A percentile compares a stretch with the other conserved stretches of the same genome.
Conservation (phyloP, 768 basidiomycete species). For the Hemileccinum rubropunctum region DNA sequence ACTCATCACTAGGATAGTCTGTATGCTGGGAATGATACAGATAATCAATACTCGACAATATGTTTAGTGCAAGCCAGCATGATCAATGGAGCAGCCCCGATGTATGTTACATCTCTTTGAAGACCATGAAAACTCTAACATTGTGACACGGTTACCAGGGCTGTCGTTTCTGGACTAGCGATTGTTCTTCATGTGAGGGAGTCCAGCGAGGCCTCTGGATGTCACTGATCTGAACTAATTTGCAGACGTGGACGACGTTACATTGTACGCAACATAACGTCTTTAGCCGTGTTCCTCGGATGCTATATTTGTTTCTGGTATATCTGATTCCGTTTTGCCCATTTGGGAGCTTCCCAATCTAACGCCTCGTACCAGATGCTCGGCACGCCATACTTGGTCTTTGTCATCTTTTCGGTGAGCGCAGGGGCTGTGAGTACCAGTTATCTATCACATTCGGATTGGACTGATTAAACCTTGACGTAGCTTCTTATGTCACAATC, state of each 20-base stretch:
- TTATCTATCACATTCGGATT: conserved; percentile 5
- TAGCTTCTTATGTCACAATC: conserved; percentile 18
- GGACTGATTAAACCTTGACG: conserved; percentile 11
- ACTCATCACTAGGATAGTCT: conserved; percentile 27
- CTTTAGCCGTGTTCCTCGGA: conserved; percentile 22
- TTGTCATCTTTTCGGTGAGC: conserved; percentile 38
- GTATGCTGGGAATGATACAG: conserved; percentile 28
- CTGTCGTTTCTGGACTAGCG: conserved; percentile 38
- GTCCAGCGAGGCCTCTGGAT: background rate
- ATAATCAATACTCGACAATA: conserved; percentile 29
- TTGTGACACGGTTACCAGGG: conserved; percentile 30
- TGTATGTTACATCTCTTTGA: conserved; percentile 35
- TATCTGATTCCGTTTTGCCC: conserved; percentile 3
- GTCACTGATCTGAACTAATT: conserved; percentile 3
- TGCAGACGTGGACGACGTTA: conserved; percentile 39
- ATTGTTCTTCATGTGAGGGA: conserved; percentile 41
- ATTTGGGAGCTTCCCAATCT: conserved; percentile 4
- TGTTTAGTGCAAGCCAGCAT: conserved; percentile 53
- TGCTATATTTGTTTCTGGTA: conserved; percentile 27
- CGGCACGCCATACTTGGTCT: conserved; percentile 39
- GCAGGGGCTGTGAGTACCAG: conserved; percentile 38
- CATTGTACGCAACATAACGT: conserved; percentile 19
- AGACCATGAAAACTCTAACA: background rate
- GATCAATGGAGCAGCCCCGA: conserved; percentile 51
- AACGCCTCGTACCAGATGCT: conserved; percentile 32